Base-by-base conservation (phyloP, 1,284 basidiomycete species). In the Sanghuangporus sanghuang region DNA sequence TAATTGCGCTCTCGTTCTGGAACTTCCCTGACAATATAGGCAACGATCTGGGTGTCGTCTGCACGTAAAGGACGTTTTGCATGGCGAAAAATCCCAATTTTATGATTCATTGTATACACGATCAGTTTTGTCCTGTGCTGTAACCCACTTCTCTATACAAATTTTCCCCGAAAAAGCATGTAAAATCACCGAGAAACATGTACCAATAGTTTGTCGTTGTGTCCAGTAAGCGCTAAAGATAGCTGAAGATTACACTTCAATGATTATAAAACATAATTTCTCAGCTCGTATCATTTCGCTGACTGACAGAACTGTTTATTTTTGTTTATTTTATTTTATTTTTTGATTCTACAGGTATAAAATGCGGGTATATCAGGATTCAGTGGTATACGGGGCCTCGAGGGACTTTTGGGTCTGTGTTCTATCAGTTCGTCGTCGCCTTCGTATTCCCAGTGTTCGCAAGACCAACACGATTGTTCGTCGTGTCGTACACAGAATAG, bases 401-500 rank as follows among this genome's bases (percentile, higher is more conserved):
- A 18, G 44, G 9, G 16, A 9, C 7, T 7, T 46, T 46, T n/a
- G 40, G n/a, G 11, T 3, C 40, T 42, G 27, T 2, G 2, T 32
- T 32, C n/a, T 42, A 35, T 74, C 67, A 81, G 72, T 83, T 82
- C 46, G 71, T 77, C 35, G 68, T 71, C 3, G 77, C 76, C 48
- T 72, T 65, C 2, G 81, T 83, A 69, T 77, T 74, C 40, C 64
- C 35, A 11, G 81, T 83, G 35, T 66, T 75, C 3, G 81, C 82
- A 55, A 83, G 73, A 6, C 82, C 81, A 57, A 84, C 71, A 35
- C 71, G 76, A 7, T 65, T 53, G 73, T 84, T 83, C 53, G 78
- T 73, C 35, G 83, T 84, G 69, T 90, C 88, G 69, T 75, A 87
- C 36, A 87, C 84, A 21, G 80, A 79, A 73, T 88, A 88, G 80